Conservation (phyloP, 139 green algal species). For the Pseudopediastrum boryanum region DNA sequence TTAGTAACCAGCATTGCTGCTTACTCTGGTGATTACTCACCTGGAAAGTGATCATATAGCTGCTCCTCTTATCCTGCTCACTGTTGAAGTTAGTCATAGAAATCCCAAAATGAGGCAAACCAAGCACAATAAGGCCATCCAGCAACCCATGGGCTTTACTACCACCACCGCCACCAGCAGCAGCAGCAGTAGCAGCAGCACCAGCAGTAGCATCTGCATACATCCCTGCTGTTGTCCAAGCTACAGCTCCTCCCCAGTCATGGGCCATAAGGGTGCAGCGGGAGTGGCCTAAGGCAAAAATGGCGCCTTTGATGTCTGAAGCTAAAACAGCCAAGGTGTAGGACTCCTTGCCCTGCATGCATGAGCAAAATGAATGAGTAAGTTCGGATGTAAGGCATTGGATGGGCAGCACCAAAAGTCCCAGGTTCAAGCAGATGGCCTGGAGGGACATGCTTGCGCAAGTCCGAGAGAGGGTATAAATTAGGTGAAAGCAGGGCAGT, state of each 20-base stretch:
- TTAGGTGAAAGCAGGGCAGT: no score
- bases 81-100: constrained; percentile 31
- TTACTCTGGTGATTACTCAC: constrained; percentile 14
- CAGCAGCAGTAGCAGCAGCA: not conserved
- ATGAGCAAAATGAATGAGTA: not conserved
- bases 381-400: no score
- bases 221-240: constrained; percentile 27
- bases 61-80: constrained; percentile 35
- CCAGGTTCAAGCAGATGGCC: no score
- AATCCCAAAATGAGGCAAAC: constrained; percentile 29
- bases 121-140: constrained; percentile 31
- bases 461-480: no score
- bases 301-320: constrained; percentile 46
- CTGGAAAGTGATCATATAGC: constrained; percentile 64
- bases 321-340: constrained; percentile 55
- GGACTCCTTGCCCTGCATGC: constrained; percentile 35
- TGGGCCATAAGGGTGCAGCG: constrained; percentile 68
- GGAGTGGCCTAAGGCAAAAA: constrained; percentile 54
- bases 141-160: not conserved
- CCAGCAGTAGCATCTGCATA: constrained; percentile 4
- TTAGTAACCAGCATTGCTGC: not conserved
- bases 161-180: not conserved
- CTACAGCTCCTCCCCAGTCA: constrained; percentile 58
- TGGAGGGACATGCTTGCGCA: no score
- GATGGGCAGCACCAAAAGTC: no score